Evolutionary conservation across 2,329 filamentous ascomycete species (phyloP).

Genomic region (Cladosporium sp.): DNA sequence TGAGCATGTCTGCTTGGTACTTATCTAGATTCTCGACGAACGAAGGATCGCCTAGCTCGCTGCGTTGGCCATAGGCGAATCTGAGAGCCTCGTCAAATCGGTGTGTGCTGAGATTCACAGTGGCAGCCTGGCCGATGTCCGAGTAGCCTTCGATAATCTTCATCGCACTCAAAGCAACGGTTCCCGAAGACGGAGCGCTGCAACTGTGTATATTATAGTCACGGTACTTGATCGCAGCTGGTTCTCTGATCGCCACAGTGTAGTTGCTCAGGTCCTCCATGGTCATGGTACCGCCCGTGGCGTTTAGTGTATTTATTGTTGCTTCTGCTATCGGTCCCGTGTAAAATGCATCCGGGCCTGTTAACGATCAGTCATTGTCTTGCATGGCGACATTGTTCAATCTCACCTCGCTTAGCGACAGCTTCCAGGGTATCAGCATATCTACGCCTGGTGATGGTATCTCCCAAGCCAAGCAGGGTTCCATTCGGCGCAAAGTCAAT

Average conservation of each 20-base stretch:
- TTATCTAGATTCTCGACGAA: conserved; percentile 61
- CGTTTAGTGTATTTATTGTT: conserved; percentile 64
- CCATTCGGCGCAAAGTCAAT: conserved; percentile 85
- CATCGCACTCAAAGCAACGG: conserved; percentile 67
- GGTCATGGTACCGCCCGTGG: conserved; percentile 77
- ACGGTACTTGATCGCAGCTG: conserved; percentile 52
- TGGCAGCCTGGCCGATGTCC: conserved; percentile 53
- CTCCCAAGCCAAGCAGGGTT: conserved; percentile 63
- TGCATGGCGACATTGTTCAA: not conserved
- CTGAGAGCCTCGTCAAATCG: conserved; percentile 82
- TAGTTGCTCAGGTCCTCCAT: conserved; percentile 73
- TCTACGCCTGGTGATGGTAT: conserved; percentile 72
- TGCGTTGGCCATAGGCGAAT: conserved; percentile 74
- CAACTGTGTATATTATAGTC: conserved; percentile 66
- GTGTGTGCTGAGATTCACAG: conserved; percentile 67
- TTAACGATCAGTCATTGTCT: not conserved
- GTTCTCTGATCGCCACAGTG: conserved; percentile 57
- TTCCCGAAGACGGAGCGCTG: conserved; percentile 72
- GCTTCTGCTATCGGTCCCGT: conserved; percentile 66
- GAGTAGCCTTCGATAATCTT: conserved; percentile 79
- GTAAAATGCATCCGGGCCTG: conserved; percentile 63
- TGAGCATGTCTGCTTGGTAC: conserved; percentile 66
- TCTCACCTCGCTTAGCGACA: conserved; percentile 63
- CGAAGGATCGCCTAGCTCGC: conserved; percentile 75
- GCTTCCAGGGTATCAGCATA: conserved; percentile 75